Percentiles rank a stretch among this genome's conserved stretches.
phyloP scores from a whole-genome alignment of 2,329 filamentous ascomycete genomes.

The Penicillium frequentans region DNA sequence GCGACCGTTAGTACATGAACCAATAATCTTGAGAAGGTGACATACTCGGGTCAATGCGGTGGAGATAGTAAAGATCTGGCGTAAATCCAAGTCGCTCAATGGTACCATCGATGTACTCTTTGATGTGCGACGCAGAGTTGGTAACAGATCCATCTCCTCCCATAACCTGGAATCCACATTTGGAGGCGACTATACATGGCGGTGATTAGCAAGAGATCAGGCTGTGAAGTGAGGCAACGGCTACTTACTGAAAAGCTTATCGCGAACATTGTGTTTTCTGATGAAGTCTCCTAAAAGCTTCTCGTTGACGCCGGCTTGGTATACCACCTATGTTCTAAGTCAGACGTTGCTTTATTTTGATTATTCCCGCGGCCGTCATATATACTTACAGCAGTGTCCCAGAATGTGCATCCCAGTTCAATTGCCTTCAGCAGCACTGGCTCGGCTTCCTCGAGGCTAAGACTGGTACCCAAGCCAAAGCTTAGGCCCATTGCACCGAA shows the following conservation, averaged over 20 bases:
- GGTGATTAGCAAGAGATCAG: not conserved
- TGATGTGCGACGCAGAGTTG: conserved; percentile 50
- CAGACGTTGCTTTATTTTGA: not conserved
- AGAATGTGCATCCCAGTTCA: conserved; percentile 49
- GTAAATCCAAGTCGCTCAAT: conserved; percentile 51
- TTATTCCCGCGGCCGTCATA: not conserved
- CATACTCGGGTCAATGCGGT: conserved; percentile 48
- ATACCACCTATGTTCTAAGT: conserved; percentile 41
- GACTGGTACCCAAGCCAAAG: conserved; percentile 44
- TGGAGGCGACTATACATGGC: conserved; percentile 45
- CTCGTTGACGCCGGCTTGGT: conserved; percentile 50
- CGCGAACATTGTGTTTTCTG: conserved; percentile 51
- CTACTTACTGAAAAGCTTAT: conserved; percentile 50
- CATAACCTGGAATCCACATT: conserved; percentile 47
- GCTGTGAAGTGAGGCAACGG: not conserved
- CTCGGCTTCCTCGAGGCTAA: conserved; percentile 48
- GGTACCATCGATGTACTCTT: conserved; percentile 51
- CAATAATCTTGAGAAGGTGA: too few relatives aligned
- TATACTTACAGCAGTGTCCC: conserved; percentile 46
- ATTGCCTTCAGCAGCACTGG: conserved; percentile 53
- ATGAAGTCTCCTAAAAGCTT: conserved; percentile 54
- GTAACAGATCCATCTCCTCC: conserved; percentile 37
- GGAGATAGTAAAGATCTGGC: conserved; percentile 49
- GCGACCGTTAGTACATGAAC: not conserved
- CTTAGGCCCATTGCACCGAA: conserved; percentile 55